Percentiles rank a stretch among this genome's conserved stretches.
These are phyloP conservation scores for Alternaria solani DNA, from an alignment of 2,329 filamentous ascomycete genomes.

Conservation along the genomic window DNA sequence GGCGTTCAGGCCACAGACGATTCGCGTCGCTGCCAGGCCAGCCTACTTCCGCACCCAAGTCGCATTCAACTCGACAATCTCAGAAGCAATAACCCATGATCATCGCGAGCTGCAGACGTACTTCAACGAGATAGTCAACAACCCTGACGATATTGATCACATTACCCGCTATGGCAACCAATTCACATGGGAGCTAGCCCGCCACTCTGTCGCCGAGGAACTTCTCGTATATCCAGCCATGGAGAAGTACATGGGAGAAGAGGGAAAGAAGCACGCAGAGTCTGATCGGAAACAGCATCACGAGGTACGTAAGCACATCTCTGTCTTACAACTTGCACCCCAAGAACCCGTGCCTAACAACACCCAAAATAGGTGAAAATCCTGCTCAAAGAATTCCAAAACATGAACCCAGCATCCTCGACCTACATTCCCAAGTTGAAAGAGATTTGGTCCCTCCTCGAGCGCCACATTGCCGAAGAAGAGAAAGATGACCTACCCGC, in stretches of 20 bases:
- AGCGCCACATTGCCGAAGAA: conserved; percentile 45
- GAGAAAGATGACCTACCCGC: conserved; percentile 40
- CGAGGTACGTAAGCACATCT: conserved; percentile 22
- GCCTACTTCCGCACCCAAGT: conserved; percentile 10
- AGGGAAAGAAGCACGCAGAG: conserved; percentile 44
- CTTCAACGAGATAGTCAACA: conserved; percentile 55
- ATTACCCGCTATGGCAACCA: conserved; percentile 59
- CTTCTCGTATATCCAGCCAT: conserved; percentile 52
- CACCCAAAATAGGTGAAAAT: conserved; percentile 36
- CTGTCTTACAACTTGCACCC: not conserved
- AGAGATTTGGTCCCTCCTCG: conserved; percentile 29
- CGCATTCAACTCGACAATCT: conserved; percentile 12
- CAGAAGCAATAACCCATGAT: conserved; percentile 50
- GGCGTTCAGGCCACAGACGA: conserved; percentile 13
- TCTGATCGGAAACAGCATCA: conserved; percentile 48
- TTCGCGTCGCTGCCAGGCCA: conserved; percentile 3
- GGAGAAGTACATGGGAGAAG: conserved; percentile 44
- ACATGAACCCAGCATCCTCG: conserved; percentile 30
- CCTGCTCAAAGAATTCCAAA: conserved; percentile 43
- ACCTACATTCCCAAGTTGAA: conserved; percentile 39
- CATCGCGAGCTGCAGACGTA: conserved; percentile 54
- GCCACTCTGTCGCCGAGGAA: conserved; percentile 62
- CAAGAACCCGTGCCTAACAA: not conserved
- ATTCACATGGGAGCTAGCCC: conserved; percentile 62
- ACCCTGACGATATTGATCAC: conserved; percentile 51